These are phyloP conservation scores for Rhodotorula sp. DNA, from an alignment of 1,284 basidiomycete species.

Conservation along the genomic window DNA sequence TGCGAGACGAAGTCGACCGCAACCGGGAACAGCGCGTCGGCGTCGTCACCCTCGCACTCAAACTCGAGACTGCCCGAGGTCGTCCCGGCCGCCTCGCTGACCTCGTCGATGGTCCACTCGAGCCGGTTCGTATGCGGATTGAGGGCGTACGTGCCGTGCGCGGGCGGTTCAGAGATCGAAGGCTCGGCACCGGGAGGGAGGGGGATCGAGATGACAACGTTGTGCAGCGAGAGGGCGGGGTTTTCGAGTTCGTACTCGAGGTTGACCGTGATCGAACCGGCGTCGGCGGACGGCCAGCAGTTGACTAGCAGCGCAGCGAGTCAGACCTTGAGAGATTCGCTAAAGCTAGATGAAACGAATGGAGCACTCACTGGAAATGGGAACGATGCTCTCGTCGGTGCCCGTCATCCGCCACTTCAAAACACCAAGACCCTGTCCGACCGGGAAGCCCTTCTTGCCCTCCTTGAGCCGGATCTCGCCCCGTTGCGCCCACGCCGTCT, in stretches of 20 bases:
- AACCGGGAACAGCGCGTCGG: slow-evolving; percentile 88
- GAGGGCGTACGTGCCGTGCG: slow-evolving; percentile 71
- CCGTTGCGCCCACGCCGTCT: slow-evolving; percentile 68
- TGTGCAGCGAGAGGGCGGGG: slow-evolving; percentile 64
- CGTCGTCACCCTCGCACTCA: slow-evolving; percentile 76
- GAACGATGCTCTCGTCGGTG: slow-evolving; percentile 87
- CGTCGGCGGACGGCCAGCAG: slow-evolving; percentile 91
- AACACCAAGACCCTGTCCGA: slow-evolving; percentile 78
- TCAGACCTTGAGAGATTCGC: not conserved
- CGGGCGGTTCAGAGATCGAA: slow-evolving; percentile 63
- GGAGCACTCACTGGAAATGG: slow-evolving; percentile 72
- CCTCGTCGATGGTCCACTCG: slow-evolving; percentile 72
- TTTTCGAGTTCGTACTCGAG: slow-evolving; percentile 92
- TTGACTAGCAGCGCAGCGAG: slow-evolving; percentile 61
- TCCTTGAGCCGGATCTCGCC: slow-evolving; percentile 83
- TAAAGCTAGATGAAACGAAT: not conserved
- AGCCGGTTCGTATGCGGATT: slow-evolving; percentile 74
- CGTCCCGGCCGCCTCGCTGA: slow-evolving; percentile 53
- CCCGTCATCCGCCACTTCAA: slow-evolving; percentile 89
- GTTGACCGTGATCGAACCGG: slow-evolving; percentile 86
- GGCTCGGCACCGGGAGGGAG: slow-evolving; percentile 85
- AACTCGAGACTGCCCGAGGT: slow-evolving; percentile 83
- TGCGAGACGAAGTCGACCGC: slow-evolving; percentile 71
- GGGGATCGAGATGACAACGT: slow-evolving; percentile 86
- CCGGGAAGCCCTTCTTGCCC: slow-evolving; percentile 75